Percentiles rank a stretch among this genome's conserved stretches.
Evolutionary conservation across 371 early-diverging fungal genomes (phyloP).

Genomic region (Dinochytrium kinnereticum): DNA sequence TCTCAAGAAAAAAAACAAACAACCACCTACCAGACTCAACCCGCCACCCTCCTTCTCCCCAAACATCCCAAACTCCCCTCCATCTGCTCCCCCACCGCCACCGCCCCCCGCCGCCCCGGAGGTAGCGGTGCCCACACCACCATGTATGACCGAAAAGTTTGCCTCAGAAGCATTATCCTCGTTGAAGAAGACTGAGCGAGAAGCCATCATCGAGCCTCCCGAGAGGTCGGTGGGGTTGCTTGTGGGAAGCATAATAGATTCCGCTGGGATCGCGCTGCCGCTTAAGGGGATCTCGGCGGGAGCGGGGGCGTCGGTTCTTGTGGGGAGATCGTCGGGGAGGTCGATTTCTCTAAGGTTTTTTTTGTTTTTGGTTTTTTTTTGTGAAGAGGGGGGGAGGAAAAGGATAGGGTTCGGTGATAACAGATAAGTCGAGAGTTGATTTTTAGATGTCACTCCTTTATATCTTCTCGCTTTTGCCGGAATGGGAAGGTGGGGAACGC

Average conservation of each 20-base stretch:
- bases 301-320: not conserved
- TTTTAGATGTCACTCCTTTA: no score
- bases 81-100: not conserved
- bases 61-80: not conserved
- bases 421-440: no score
- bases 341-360: conserved; percentile 9
- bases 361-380: not conserved
- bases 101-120: no score
- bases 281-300: not conserved
- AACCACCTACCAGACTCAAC: not conserved
- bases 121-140: no score
- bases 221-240: not conserved
- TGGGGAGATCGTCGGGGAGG: not conserved
- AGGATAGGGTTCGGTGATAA: no score
- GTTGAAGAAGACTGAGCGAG: conserved; percentile 30
- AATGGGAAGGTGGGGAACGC: no score
- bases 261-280: not conserved
- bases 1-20: not conserved
- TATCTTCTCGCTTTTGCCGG: no score
- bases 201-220: conserved; percentile 20
- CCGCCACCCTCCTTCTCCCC: not conserved
- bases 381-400: not conserved
- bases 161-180: conserved; percentile 35
- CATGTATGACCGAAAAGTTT: not conserved
- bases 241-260: conserved; percentile 16